Conservation (phyloP, 2,329 filamentous ascomycete species). For the Colletotrichum chrysophilum region DNA sequence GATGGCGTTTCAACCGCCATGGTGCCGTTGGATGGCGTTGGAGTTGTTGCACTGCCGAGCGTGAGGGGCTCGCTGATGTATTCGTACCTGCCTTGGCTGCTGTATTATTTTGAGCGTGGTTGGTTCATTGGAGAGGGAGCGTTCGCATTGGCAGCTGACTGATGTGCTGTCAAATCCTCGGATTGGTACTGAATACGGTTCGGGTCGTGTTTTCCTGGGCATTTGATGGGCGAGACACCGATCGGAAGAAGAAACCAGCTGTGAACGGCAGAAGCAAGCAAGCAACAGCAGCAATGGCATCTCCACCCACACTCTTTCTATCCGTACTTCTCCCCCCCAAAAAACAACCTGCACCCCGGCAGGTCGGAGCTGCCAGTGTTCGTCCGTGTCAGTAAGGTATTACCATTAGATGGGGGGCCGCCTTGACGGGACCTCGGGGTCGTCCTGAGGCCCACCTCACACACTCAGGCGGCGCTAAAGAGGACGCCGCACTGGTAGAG, state of each 20-base stretch:
- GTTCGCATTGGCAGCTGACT: not conserved
- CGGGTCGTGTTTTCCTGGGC: not conserved
- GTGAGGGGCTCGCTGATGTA: not conserved
- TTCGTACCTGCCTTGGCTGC: not conserved
- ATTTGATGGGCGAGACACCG: not conserved
- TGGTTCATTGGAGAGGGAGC: not conserved
- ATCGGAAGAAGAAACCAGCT: not conserved
- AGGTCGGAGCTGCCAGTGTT: constrained; percentile 1
- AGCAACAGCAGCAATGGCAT: not conserved
- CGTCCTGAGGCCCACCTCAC: constrained; percentile 10
- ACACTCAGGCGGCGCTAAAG: constrained; percentile 7
- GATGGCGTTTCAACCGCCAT: not conserved
- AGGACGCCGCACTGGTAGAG: not conserved
- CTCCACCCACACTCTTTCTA: not conserved
- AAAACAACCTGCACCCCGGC: not conserved
- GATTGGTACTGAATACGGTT: not conserved
- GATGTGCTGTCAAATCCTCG: not conserved
- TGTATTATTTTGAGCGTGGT: not conserved
- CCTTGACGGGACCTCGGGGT: not conserved
- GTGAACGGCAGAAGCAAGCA: not conserved
- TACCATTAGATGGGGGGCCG: not conserved
- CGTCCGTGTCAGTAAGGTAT: not conserved
- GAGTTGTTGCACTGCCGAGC: not conserved
- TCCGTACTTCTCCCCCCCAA: not conserved
- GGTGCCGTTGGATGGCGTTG: not conserved